Base-by-base conservation (phyloP, 2,329 filamentous ascomycete genomes). In the Pleomassaria siparia region DNA sequence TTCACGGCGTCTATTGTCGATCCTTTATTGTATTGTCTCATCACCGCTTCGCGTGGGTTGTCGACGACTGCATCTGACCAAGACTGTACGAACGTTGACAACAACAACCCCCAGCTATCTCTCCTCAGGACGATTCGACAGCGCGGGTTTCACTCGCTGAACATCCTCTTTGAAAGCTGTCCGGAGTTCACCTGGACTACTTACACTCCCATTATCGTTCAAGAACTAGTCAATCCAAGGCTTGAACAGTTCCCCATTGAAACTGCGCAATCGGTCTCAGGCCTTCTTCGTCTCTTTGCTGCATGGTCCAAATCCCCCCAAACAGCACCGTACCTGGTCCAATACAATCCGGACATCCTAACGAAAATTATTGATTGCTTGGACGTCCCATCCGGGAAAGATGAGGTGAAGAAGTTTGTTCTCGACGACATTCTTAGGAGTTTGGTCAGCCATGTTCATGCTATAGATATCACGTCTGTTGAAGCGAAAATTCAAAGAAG, bases 191-290 rank as follows among this genome's bases (percentile, higher is more conserved):
- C 88, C 42, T 95, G 91, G 88, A 76, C 76, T 2, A 75, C 79
- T 1, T 95, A 91, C 66, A 80, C 88, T 29, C 77, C 81, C 8
- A 71, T 81, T 0, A 85, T 97, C 43, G 82, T 94, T 44, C 75
- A 81, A 22, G 86, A 96, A 62, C 75, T 95, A 21, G 79, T 99
- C 37, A 83, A 82, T 43, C 89, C 89, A 15, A 82, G 90, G 55
- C 76, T 97, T 15, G 81, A 86, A 2, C 89, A 88, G 47, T 82
- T 99, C 44, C 83, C 91, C 0, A 77, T 82, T 4, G 94, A 99
- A 73, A 96, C 89, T 35, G 88, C 90, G 0, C 91, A 99, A 65
- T 89, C 90, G 12, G 78, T 96, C 7, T 97, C 94, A 2, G 88
- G 86, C 13, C 81, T 91, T 32, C 80, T 96, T 51, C 85, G 86